Conservation (phyloP, 1,284 basidiomycete genomes). For the Quambalaria eucalypti region DNA sequence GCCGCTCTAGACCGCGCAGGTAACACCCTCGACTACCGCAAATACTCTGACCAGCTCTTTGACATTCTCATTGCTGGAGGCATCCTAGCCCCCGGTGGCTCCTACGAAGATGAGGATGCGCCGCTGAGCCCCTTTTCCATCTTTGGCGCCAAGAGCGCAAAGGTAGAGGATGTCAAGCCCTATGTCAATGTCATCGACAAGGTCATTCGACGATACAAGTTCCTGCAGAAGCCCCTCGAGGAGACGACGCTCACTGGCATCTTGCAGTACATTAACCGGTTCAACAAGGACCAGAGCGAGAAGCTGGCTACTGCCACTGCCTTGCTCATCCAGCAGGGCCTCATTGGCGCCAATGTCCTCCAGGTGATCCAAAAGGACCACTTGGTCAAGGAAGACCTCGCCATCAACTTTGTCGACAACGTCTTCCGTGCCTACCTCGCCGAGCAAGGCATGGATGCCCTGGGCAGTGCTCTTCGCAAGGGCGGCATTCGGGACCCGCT, state of each 20-base stretch:
- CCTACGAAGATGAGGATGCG: conserved; percentile 75
- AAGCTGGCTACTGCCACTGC: conserved; percentile 75
- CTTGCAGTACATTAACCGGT: conserved; percentile 69
- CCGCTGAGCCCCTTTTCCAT: conserved; percentile 72
- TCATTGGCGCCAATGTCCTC: conserved; percentile 67
- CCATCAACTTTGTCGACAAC: conserved; percentile 65
- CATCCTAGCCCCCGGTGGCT: conserved; percentile 87
- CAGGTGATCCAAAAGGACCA: conserved; percentile 81
- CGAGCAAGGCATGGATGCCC: conserved; percentile 63
- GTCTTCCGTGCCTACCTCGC: conserved; percentile 72
- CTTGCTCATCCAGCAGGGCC: conserved; percentile 69
- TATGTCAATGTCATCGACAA: conserved; percentile 88
- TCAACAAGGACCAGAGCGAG: conserved; percentile 52
- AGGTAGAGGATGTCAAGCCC: conserved; percentile 58
- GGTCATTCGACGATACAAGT: conserved; percentile 84
- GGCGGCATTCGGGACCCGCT: conserved; percentile 77
- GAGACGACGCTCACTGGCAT: conserved; percentile 70
- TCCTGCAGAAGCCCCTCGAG: conserved; percentile 91
- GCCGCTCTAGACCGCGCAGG: conserved; percentile 80
- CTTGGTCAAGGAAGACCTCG: conserved; percentile 74
- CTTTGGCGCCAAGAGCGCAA: conserved; percentile 57
- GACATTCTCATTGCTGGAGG: conserved; percentile 85
- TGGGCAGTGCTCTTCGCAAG: conserved; percentile 56
- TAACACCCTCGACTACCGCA: conserved; percentile 65
- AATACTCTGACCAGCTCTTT: conserved; percentile 85